Percentiles rank a stretch among this genome's conserved stretches.
These are phyloP conservation scores for Cyclocybe aegerita DNA, from an alignment of 768 basidiomycete genomes.

Conservation along the genomic window DNA sequence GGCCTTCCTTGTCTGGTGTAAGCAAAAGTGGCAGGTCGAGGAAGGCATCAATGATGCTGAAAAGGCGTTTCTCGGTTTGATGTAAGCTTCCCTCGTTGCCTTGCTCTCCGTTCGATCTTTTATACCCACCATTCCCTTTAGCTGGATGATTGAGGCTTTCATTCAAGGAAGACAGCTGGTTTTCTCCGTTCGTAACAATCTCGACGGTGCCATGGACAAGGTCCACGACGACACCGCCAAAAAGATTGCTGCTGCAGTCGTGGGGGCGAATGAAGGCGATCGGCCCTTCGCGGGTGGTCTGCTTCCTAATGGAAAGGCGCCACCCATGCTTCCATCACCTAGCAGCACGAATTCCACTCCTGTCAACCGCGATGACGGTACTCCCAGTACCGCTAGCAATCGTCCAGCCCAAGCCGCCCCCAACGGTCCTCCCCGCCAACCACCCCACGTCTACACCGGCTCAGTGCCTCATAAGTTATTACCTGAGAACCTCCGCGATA, in stretches of 20 bases:
- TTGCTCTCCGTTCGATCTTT: constrained; percentile 14
- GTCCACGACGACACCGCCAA: constrained; percentile 32
- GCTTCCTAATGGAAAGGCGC: constrained; percentile 43
- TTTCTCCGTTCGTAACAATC: constrained; percentile 30
- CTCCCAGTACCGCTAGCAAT: constrained; percentile 42
- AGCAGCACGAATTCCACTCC: constrained; percentile 81
- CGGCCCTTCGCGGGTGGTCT: constrained; percentile 23
- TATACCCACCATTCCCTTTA: constrained; percentile 37
- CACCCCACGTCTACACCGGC: constrained; percentile 21
- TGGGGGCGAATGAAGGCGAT: constrained; percentile 35
- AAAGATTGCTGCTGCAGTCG: constrained; percentile 41
- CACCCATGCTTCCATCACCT: constrained; percentile 76
- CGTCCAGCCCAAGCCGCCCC: constrained; percentile 30
- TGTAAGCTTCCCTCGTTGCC: constrained; percentile 49
- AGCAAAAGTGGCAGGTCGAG: constrained; percentile 61
- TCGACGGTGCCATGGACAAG: constrained; percentile 40
- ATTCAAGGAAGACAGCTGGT: constrained; percentile 48
- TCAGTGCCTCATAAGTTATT: constrained; percentile 38
- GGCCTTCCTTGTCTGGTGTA: constrained; percentile 71
- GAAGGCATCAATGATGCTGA: constrained; percentile 51
- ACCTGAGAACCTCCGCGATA: constrained; percentile 34
- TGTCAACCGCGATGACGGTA: constrained; percentile 55
- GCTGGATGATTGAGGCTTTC: constrained; percentile 78
- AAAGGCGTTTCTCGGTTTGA: constrained; percentile 73
- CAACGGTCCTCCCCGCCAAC: constrained; percentile 29